phyloP scores from a whole-genome alignment of 2,329 filamentous ascomycete species.

The Cladosporium colombiae region DNA sequence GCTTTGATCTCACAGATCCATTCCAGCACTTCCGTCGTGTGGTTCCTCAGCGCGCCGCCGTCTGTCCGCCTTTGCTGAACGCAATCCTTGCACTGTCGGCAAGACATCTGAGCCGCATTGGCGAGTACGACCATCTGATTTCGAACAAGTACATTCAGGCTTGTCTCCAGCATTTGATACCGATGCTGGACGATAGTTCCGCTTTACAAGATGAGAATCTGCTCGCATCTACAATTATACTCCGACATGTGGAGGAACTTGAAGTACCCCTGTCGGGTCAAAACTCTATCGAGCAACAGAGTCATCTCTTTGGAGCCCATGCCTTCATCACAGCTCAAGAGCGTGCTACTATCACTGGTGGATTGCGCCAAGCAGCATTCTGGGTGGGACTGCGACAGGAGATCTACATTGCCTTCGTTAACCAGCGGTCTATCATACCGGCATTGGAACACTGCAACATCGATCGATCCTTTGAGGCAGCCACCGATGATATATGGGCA shows the following conservation, averaged over 20 bases:
- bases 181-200: slow-evolving; percentile 45
- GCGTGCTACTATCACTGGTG: slow-evolving; percentile 37
- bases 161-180: slow-evolving; percentile 54
- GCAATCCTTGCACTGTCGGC: slow-evolving; percentile 60
- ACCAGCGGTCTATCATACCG: slow-evolving; percentile 51
- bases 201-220: slow-evolving; percentile 53
- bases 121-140: slow-evolving; percentile 51
- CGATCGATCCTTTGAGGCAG: slow-evolving; percentile 51
- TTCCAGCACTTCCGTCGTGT: slow-evolving; percentile 54
- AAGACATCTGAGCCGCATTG: slow-evolving; percentile 55
- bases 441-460: slow-evolving; percentile 54
- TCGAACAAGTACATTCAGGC: slow-evolving; percentile 57
- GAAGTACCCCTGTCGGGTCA: slow-evolving; percentile 40
- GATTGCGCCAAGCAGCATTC: slow-evolving; percentile 51
- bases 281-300: slow-evolving; percentile 27
- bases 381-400: slow-evolving; percentile 62
- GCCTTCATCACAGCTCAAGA: slow-evolving; percentile 39
- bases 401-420: slow-evolving; percentile 54
- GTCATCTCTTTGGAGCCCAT: slow-evolving; percentile 37
- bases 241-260: slow-evolving; percentile 60
- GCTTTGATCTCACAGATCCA: slow-evolving; percentile 38
- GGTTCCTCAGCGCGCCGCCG: slow-evolving; percentile 55
- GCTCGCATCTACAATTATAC: slow-evolving; percentile 58
- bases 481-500: slow-evolving; percentile 59
- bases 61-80: slow-evolving; percentile 55